Percentiles rank a stretch among this genome's conserved stretches.
Conservation (phyloP, 2,329 filamentous ascomycete genomes). For the Claviceps sp. region DNA sequence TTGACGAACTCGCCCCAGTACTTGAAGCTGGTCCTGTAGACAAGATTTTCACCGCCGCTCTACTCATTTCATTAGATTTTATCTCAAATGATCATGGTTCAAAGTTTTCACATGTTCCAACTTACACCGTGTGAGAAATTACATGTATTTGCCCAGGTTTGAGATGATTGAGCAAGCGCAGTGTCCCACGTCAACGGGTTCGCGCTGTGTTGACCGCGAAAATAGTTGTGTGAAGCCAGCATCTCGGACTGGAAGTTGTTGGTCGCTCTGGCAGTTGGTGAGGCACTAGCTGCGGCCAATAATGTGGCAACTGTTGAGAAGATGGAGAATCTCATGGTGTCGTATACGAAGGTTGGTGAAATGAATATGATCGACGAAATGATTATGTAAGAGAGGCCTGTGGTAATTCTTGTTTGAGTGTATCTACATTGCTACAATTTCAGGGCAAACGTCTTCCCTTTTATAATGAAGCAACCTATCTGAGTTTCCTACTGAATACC, state of each 20-base stretch:
- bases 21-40: not conserved
- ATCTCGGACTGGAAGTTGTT: not conserved
- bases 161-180: not conserved
- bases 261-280: not conserved
- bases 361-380: not conserved
- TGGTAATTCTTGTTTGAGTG: not conserved
- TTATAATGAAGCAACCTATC: not conserved
- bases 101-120: not conserved
- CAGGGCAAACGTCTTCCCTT: not conserved
- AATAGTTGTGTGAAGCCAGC: slow-evolving; percentile 1
- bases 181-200: not conserved
- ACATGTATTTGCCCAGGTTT: slow-evolving; percentile 1
- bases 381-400: no score
- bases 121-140: not conserved
- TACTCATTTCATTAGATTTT: not conserved
- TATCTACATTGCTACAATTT: not conserved
- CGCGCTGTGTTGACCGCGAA: slow-evolving; percentile 1
- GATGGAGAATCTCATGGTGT: not conserved
- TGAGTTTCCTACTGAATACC: not conserved
- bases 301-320: not conserved
- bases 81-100: no score
- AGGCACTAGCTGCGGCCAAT: not conserved
- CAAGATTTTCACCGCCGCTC: slow-evolving; percentile 2
- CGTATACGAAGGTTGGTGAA: not conserved
- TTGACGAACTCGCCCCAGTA: not conserved